These are phyloP conservation scores for Saccharomycopsis hybrid DNA, from an alignment of 1,139 yeast genomes.

Conservation along the genomic window DNA sequence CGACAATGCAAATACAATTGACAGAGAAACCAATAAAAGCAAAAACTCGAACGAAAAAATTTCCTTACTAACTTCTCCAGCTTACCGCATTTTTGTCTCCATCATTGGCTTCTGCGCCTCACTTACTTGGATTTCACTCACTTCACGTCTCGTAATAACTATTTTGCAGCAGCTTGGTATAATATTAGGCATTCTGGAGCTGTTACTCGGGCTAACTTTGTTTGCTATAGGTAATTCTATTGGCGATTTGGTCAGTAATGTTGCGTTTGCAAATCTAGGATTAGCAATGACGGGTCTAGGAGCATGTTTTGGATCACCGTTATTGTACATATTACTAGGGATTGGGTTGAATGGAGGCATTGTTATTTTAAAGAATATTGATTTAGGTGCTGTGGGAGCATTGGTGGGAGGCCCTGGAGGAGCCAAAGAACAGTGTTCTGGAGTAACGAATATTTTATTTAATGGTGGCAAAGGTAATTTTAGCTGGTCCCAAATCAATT, in stretches of 20 bases:
- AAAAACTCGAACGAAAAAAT: slow-evolving; percentile 14
- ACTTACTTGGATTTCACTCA: slow-evolving; percentile 16
- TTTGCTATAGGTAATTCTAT: slow-evolving; percentile 91
- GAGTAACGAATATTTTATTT: too few species aligned
- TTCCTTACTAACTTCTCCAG: slow-evolving; percentile 1
- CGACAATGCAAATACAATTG: too few species aligned
- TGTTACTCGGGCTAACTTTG: slow-evolving; percentile 74
- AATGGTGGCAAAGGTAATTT: too few species aligned
- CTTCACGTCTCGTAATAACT: slow-evolving; percentile 5
- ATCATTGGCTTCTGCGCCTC: slow-evolving; percentile 13
- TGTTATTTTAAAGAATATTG: slow-evolving; percentile 31
- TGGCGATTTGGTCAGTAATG: slow-evolving; percentile 81
- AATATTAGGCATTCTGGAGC: slow-evolving; percentile 59
- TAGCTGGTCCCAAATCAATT: slow-evolving; percentile 1
- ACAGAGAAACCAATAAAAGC: too few species aligned
- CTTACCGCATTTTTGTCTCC: neutral
- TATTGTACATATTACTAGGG: slow-evolving; percentile 57
- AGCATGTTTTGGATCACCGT: slow-evolving; percentile 93
- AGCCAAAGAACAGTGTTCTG: too few species aligned
- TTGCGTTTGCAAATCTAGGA: slow-evolving; percentile 78
- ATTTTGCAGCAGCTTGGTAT: slow-evolving; percentile 11
- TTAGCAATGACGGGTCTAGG: slow-evolving; percentile 88
- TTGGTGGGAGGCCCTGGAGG: slow-evolving; percentile 9
- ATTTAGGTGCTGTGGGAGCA: slow-evolving; percentile 18
- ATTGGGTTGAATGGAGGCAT: slow-evolving; percentile 62